Conservation (phyloP, 306 rosid species). For the Elaeagnus macrophylla region DNA sequence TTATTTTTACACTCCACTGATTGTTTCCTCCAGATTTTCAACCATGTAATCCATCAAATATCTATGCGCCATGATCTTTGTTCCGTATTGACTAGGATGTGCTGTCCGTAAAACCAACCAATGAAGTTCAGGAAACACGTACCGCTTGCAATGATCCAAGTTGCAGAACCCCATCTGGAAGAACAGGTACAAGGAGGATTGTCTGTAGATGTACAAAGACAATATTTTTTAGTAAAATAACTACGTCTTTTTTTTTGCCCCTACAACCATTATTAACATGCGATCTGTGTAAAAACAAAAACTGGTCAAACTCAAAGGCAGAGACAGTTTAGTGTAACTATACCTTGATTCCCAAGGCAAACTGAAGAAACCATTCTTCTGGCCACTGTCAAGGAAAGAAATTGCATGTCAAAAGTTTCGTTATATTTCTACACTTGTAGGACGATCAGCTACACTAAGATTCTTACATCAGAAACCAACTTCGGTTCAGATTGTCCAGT, state of each 20-base stretch:
- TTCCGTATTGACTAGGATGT: background rate
- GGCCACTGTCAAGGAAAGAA: constrained; percentile 47
- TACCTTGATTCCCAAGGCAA: constrained; percentile 84
- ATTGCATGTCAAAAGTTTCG: background rate
- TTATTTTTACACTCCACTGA: too few species aligned
- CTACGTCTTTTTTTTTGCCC: too few species aligned
- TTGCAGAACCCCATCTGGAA: constrained; percentile 81
- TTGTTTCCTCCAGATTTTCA: too few species aligned
- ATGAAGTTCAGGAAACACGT: constrained; percentile 14
- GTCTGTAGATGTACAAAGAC: constrained; percentile 41
- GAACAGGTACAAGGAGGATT: constrained; percentile 71
- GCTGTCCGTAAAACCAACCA: constrained; percentile 1
- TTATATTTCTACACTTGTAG: background rate
- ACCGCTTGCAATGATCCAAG: constrained; percentile 81
- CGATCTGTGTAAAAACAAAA: background rate
- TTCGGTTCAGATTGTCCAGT: constrained; percentile 24
- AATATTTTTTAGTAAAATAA: constrained; percentile 4
- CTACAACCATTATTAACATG: background rate
- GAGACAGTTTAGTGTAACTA: background rate
- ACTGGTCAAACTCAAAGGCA: background rate
- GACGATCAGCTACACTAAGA: background rate
- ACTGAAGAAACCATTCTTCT: constrained; percentile 76
- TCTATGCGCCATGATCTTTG: background rate
- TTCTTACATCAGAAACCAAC: constrained; percentile 46
- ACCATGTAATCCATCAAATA: too few species aligned